phyloP scores from a whole-genome alignment of 441 rosid genomes.

The Pelargonium australe region DNA sequence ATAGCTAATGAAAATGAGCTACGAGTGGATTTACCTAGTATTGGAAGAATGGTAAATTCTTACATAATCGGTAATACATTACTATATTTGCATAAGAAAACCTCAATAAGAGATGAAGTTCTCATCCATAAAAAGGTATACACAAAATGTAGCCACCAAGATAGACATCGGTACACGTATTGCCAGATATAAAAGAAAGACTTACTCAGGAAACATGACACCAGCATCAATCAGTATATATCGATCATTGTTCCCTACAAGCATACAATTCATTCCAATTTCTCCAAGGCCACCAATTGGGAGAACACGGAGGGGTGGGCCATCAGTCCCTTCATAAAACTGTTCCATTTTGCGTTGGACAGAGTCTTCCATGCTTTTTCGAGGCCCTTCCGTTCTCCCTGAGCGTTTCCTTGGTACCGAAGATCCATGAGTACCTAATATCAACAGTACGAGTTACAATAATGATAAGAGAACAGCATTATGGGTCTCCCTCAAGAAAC shows the following conservation, averaged over 20 bases:
- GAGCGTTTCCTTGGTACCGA: slow-evolving; percentile 44
- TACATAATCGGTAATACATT: not conserved
- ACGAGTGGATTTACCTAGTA: not conserved
- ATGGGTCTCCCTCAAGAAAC: not conserved
- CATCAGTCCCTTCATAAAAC: slow-evolving; percentile 82
- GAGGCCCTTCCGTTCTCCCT: slow-evolving; percentile 62
- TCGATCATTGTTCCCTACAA: slow-evolving; percentile 88
- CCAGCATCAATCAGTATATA: slow-evolving; percentile 58
- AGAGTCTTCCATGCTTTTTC: slow-evolving; percentile 93
- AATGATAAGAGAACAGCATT: not conserved
- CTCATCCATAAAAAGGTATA: not conserved
- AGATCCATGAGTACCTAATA: slow-evolving; percentile 38
- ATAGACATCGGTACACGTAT: not conserved
- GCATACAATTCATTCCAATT: slow-evolving; percentile 99
- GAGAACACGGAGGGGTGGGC: slow-evolving; percentile 90
- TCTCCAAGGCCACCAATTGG: slow-evolving; percentile 98
- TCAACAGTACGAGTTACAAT: not conserved
- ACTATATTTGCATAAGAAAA: not conserved
- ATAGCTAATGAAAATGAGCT: not conserved
- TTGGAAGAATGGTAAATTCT: no score
- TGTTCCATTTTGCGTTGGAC: slow-evolving; percentile 92
- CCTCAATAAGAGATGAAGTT: not conserved
- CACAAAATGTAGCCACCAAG: not conserved
- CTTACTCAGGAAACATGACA: slow-evolving; percentile 1
- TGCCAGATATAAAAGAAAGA: not conserved